Base-by-base conservation (phyloP, 2,329 filamentous ascomycete species). In the Ustilaginoidea virens region DNA sequence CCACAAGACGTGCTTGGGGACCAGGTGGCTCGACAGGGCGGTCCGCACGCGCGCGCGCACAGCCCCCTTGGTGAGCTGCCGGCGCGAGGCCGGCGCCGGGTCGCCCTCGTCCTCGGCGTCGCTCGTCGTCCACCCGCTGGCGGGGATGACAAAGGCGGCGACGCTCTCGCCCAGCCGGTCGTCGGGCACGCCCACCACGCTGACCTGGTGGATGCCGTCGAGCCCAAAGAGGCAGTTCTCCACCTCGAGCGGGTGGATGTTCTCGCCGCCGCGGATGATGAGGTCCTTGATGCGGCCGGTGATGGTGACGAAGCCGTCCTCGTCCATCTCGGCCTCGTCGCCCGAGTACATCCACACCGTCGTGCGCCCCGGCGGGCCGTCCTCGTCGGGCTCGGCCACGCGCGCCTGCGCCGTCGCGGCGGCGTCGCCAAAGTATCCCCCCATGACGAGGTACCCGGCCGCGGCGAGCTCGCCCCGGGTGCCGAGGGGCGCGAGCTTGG, bases 241-340 rank as follows among this genome's bases (percentile, higher is more conserved):
- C 3, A 96, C 66, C 51, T 96, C 90, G 5, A 93, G 62, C 0
- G 90, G 90, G 49, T 93, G 82, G 32, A 94, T 93, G 49, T 98
- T 98, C 51, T 96, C 90, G 15, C 90, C 90, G 17, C 81, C 87
- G 16, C 83, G 71, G 47, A 96, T 96, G 42, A 98, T 94, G 31
- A 96, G 55, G 48, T 98, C 90, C 54, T 96, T 96, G 47, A 93
- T 87, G 11, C 86, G 66, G 3, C 86, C 83, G 1, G 85, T 94
- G 45, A 96, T 93, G 40, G 70, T 69, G 2, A 94, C 70, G 47
- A 85, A 96, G 2, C 87, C 90, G 17, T 85, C 65, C 4, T 55
- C 61, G 36, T 92, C 82, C 69, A 96, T 92, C 29, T 61, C 58
- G 2, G 85, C 90, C 58, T 96, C 87, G 45, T 98, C 90, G 13